phyloP scores from a whole-genome alignment of 2,329 filamentous ascomycete species.

The Beauveria medogensis region DNA sequence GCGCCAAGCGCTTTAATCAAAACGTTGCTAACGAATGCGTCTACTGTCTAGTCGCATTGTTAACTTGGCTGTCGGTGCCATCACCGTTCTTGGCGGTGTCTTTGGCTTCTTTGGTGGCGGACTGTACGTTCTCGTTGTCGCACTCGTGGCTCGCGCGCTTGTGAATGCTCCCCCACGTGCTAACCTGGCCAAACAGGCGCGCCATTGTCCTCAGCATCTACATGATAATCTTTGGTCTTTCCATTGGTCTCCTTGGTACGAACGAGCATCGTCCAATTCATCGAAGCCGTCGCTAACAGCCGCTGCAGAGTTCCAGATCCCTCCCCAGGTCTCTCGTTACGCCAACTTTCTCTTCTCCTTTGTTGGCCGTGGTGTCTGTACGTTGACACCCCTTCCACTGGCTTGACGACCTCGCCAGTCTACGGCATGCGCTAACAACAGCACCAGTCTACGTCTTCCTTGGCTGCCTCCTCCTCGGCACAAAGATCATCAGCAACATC shows the following conservation, averaged over 20 bases:
- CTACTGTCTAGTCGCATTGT: constrained; percentile 67
- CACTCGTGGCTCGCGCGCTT: not conserved
- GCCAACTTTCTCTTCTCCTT: constrained; percentile 98
- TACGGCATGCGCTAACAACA: constrained; percentile 7
- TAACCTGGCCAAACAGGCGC: constrained; percentile 17
- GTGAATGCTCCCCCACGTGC: not conserved
- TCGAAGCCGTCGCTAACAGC: constrained; percentile 16
- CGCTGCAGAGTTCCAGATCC: constrained; percentile 77
- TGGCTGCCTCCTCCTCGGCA: constrained; percentile 73
- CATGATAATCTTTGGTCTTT: constrained; percentile 82
- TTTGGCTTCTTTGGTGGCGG: constrained; percentile 56
- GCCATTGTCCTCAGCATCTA: constrained; percentile 75
- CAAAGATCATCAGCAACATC: constrained; percentile 58
- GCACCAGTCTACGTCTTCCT: constrained; percentile 87
- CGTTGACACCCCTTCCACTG: constrained; percentile 32
- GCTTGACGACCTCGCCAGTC: no score
- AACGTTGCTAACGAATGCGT: constrained; percentile 25
- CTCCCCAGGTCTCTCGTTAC: constrained; percentile 85
- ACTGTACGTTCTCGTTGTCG: constrained; percentile 42
- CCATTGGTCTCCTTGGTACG: constrained; percentile 58
- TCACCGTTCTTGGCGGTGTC: constrained; percentile 82
- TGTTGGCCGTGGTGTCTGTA: constrained; percentile 89
- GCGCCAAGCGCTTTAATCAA: not conserved
- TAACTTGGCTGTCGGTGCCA: constrained; percentile 78
- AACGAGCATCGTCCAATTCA: not conserved